A percentile compares a stretch with the other conserved stretches of the same genome.
These are phyloP conservation scores for Sclerospora graminicola DNA, from an alignment of 352 stramenopile genomes.

Conservation along the genomic window DNA sequence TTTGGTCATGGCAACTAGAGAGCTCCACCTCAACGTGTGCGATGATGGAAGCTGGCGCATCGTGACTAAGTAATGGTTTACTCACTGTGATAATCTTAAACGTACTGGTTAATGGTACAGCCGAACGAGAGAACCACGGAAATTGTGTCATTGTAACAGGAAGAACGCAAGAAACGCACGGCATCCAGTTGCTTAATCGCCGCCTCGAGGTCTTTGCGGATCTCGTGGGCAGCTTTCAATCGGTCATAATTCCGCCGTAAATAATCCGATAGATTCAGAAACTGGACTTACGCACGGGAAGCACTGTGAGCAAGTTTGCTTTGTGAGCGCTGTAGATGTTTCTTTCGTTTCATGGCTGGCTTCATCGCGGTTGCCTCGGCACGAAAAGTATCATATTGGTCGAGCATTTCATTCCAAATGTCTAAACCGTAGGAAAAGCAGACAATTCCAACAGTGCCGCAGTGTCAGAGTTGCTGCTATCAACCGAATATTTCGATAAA, in stretches of 20 bases:
- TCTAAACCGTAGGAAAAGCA: slow-evolving; percentile 82
- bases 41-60: no score
- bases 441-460: slow-evolving; percentile 10
- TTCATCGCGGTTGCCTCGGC: slow-evolving; percentile 3
- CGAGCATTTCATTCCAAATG: slow-evolving; percentile 72
- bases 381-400: slow-evolving; percentile 2
- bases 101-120: slow-evolving; percentile 24
- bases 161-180: no score
- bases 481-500: slow-evolving; percentile 47
- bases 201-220: no score
- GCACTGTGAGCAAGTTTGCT: no score
- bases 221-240: slow-evolving; percentile 83
- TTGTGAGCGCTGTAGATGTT: slow-evolving; percentile 29
- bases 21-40: no score
- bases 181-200: no score
- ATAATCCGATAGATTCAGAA: slow-evolving; percentile 92
- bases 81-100: slow-evolving; percentile 72
- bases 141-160: slow-evolving; percentile 41
- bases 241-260: slow-evolving; percentile 87
- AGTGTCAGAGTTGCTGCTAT: slow-evolving; percentile 4
- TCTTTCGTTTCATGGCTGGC: slow-evolving; percentile 4
- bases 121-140: slow-evolving; percentile 43
- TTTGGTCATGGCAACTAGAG: no score
- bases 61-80: slow-evolving; percentile 87
- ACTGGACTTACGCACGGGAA: slow-evolving; percentile 94